Evolutionary conservation across 169 alveolate genomes (phyloP), one percentile per base, ranked within the genome.

Genomic region (Sarcocystis neurona): DNA sequence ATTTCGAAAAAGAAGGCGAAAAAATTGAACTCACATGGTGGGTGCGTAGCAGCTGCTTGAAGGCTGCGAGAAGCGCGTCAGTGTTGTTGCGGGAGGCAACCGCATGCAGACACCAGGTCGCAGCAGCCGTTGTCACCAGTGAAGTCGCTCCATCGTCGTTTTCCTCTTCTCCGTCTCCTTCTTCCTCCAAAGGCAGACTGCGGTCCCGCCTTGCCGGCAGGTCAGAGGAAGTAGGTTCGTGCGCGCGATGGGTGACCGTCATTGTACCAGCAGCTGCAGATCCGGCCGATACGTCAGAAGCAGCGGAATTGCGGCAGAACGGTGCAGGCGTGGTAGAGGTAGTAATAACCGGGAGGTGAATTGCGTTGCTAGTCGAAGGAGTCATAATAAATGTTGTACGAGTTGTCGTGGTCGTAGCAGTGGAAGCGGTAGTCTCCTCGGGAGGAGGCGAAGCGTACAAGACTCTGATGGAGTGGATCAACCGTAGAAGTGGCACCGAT

Each of bases 91-190:
- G 82, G 32, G 46, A 6, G 66, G 23, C 66, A 23, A 53, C 66
- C 23, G 66, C 23, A 12, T 53, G 66, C 66, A 53, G 12, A 43
- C 82, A 72, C 82, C 82, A 72, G 20, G 56, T 72, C 27, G 82
- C 82, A 3, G 47, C 58, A 18, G 5, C 82, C 20, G 82, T 72
- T 27, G 82, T 72, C 53, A 72, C 53, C 27, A 37, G 43, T 4
- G 15, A n/a, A 5, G 15, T 30, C 15, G 6, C 44, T 18, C 32
- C 82, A 4, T 72, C 82, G 56, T 53, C 23, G 30, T 53, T 23
- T 12, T 53, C 66, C 12, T 12, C 23, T 12, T 34, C 53, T n/a
- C 4, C 34, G 12, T 72, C 79, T 30, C 15, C 53, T 39, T 72
- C 82, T 32, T 12, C 46, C n/a, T n/a, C 75, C 75, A 63, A 27